Evolutionary conservation across 371 early-diverging fungal genomes (phyloP).

Genomic region (Haplosporangium sp.): DNA sequence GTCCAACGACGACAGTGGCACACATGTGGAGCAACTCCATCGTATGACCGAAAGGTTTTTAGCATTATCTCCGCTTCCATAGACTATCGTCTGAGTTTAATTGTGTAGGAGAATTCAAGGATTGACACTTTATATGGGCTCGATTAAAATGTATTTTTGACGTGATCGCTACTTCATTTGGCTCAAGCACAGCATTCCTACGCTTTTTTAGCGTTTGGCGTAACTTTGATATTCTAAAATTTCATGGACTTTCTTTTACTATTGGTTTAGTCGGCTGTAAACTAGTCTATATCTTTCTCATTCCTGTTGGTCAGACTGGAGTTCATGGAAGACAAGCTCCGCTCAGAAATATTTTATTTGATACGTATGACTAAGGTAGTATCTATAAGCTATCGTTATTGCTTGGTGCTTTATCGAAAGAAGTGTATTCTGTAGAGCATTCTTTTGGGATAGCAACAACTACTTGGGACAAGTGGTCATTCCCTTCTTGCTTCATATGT

Average conservation of each 20-base stretch:
- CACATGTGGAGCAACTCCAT: too few relatives aligned
- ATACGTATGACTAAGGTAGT: not conserved
- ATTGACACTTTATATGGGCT: conserved; percentile 2
- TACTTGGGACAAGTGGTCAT: not conserved
- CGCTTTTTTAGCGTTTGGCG: not conserved
- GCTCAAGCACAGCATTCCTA: not conserved
- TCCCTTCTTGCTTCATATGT: not conserved
- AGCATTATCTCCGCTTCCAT: too few relatives aligned
- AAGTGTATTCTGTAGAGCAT: not conserved
- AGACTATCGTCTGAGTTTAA: not conserved
- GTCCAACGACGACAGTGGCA: too few relatives aligned
- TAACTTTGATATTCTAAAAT: too few relatives aligned
- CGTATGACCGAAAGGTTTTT: too few relatives aligned
- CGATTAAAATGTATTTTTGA: not conserved
- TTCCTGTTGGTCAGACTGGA: not conserved
- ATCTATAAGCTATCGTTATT: not conserved
- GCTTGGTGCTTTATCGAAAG: not conserved
- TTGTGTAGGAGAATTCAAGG: not conserved
- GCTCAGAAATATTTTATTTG: too few relatives aligned
- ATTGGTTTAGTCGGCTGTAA: too few relatives aligned
- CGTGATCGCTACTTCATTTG: not conserved
- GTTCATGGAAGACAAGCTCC: too few relatives aligned
- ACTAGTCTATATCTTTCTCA: not conserved
- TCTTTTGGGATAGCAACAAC: not conserved
- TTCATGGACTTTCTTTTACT: too few relatives aligned